Percentiles rank a stretch among this genome's conserved stretches.
phyloP scores from a whole-genome alignment of 495 filamentous ascomycete genomes.

The Filosporella fistucella region DNA sequence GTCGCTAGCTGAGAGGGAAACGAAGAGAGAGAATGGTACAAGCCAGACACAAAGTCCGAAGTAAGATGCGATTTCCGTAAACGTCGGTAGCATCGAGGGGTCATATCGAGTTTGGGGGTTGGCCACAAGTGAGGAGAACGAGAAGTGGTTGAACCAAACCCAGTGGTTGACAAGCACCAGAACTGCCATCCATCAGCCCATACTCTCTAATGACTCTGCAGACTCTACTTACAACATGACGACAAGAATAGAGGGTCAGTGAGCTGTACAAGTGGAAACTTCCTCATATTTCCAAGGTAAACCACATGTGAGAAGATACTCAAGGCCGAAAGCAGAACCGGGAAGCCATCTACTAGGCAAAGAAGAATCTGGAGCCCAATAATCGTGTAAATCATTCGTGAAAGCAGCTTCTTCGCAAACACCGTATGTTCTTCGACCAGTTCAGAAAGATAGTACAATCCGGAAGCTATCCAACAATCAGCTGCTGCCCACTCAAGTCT shows the following conservation, averaged over 20 bases:
- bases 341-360: constrained; percentile 78
- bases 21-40: constrained; percentile 92
- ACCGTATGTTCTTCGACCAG: constrained; percentile 98
- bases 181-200: constrained; percentile 32
- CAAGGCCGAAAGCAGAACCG: constrained; percentile 64
- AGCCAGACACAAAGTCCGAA: constrained; percentile 97
- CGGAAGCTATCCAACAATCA: constrained; percentile 62
- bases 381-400: constrained; percentile 77
- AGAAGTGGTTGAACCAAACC: constrained; percentile 95
- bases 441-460: constrained; percentile 97
- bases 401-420: constrained; percentile 73
- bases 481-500: constrained; percentile 2
- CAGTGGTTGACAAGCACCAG: constrained; percentile 92
- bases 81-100: constrained; percentile 59
- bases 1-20: constrained; percentile 86
- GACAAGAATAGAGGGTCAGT: constrained; percentile 83
- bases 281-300: constrained; percentile 83
- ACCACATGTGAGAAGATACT: constrained; percentile 79
- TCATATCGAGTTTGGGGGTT: constrained; percentile 41
- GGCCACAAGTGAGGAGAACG: constrained; percentile 42
- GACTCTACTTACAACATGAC: constrained; percentile 62
- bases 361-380: constrained; percentile 73
- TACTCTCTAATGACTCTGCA: background rate
- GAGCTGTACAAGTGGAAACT: constrained; percentile 85
- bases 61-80: constrained; percentile 93